Evolutionary conservation across 371 early-diverging fungal genomes (phyloP), one percentile per base, ranked within the genome.

Genomic region (Zancudomyces culisetae): DNA sequence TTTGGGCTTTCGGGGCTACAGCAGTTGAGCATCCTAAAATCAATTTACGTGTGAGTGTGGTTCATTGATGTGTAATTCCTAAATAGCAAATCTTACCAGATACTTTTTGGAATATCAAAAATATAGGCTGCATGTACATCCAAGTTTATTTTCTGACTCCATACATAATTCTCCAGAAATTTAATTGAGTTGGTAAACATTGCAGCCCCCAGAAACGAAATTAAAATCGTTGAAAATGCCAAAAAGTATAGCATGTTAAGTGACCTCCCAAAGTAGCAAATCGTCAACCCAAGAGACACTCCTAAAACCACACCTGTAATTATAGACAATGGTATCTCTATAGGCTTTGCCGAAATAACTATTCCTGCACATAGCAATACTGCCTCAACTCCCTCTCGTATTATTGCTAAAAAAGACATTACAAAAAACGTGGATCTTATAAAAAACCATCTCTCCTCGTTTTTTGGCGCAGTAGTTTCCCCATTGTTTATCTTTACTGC

Each of bases 341-440:
- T 70, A 1, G 79, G 74, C 18, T 70, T 60, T 26, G 78, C 76
- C 40, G 73, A 63, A 27, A 85, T 62, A 0, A 81, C 74, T 57
- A 87, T 84, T 41, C 87, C 89, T 52, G 78, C 85, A 45, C 86
- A 74, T 61, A 87, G 83, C 0, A 89, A 75, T 3, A 89, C 72
- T 18, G 81, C 68, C 52, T 65, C 66, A 18, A 89, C 69, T 3
- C 85, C 85, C 69, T 87, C 87, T 24, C 90, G 71, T 35, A 84
- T 62, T 1, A 89, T 75, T 3, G 87, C 84, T 49, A 85, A 61
- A 52, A 82, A 79, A 1, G 90, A 85, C 21, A 65, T 60, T 45
- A 80, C 58, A 64, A 85, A 76, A 60, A 87, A 77, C 12, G 79
- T 70, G 56, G 80, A 81, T 64, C 69, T 62, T 15, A 51, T 45